Percentiles rank a stretch among this genome's conserved stretches.
These are phyloP conservation scores for Pythium plurisporium DNA, from an alignment of 352 stramenopile species.

Conservation along the genomic window DNA sequence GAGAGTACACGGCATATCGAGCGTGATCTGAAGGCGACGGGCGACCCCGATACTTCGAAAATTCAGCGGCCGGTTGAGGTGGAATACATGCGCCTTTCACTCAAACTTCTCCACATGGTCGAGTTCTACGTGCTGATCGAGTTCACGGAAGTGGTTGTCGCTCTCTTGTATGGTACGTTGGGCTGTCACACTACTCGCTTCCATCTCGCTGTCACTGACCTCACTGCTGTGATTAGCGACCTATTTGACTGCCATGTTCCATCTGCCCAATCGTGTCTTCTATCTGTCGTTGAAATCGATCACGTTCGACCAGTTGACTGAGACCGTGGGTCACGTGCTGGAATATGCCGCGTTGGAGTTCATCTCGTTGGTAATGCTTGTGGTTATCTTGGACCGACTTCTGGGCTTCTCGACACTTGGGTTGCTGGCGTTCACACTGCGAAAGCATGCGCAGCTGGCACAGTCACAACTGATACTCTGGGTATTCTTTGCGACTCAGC, in stretches of 20 bases:
- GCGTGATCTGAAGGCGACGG: no score
- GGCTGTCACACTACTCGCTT: background rate
- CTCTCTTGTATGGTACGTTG: slow-evolving; percentile 5
- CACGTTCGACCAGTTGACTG: background rate
- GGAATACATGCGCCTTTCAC: background rate
- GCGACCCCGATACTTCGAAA: no score
- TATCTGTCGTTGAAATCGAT: slow-evolving; percentile 16
- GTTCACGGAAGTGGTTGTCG: slow-evolving; percentile 3
- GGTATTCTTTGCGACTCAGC: slow-evolving; percentile 20
- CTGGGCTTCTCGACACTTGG: background rate
- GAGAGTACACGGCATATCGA: no score
- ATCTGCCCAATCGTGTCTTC: slow-evolving; percentile 21
- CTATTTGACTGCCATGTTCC: slow-evolving; percentile 16
- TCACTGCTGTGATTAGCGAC: background rate
- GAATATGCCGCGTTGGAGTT: slow-evolving; percentile 27
- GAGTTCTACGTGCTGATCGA: slow-evolving; percentile 13
- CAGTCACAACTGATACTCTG: slow-evolving; percentile 24
- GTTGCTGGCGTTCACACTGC: slow-evolving; percentile 26
- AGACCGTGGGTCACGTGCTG: slow-evolving; percentile 6
- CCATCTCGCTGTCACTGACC: background rate
- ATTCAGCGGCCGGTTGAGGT: background rate
- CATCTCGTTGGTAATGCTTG: slow-evolving; percentile 11
- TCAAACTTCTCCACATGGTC: slow-evolving; percentile 2
- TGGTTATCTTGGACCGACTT: background rate
- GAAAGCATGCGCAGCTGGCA: slow-evolving; percentile 22